Evolutionary conservation across 805 yeast species (phyloP), one percentile per base, ranked within the genome.

Genomic region (Starmerella davenportii): DNA sequence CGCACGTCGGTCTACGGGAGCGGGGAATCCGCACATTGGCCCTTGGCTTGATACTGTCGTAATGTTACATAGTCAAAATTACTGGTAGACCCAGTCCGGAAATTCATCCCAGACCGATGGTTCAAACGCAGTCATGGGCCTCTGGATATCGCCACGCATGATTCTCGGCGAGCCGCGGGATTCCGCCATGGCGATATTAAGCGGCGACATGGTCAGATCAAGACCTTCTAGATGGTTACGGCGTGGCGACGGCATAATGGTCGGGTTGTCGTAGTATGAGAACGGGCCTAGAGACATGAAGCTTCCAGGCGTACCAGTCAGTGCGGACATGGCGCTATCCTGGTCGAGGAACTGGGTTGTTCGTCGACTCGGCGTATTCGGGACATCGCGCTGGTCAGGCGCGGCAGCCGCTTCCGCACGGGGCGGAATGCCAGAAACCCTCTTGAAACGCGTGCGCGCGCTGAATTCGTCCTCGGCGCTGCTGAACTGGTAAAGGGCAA

Each of bases 391-490:
- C 7, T 7, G 9, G 11, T 7, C 11, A 23, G 25, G 25, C 25
- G 11, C 7, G 7, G 25, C 25, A 23, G 25, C 11, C 9, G 25
- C 9, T 11, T 7, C 7, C 11, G 25, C 25, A 23, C 9, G 7
- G 25, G 25, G 25, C 5, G 32, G 32, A 7, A 29, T 14, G 32
- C 32, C 32, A 29, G 38, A 33, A n/a, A 56, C 55, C 11, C 51
- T 42, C 13, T 61, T 47, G 54, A 58, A 58, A 18, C 58, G 44
- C 4, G 60, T 57, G 18, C 60, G 51, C 11, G 61, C 61, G 3
- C 54, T 45, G 44, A 57, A 58, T 37, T 51, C 49, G 38, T 57
- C 61, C 16, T 45, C 34, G 9, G 58, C 61, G 33, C 48, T 48
- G 37, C 54, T 55, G 39, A 58, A 58, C 46, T 58, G 60, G 45